phyloP scores from a whole-genome alignment of 257 asterid species.

The Gardenia jasminoides region DNA sequence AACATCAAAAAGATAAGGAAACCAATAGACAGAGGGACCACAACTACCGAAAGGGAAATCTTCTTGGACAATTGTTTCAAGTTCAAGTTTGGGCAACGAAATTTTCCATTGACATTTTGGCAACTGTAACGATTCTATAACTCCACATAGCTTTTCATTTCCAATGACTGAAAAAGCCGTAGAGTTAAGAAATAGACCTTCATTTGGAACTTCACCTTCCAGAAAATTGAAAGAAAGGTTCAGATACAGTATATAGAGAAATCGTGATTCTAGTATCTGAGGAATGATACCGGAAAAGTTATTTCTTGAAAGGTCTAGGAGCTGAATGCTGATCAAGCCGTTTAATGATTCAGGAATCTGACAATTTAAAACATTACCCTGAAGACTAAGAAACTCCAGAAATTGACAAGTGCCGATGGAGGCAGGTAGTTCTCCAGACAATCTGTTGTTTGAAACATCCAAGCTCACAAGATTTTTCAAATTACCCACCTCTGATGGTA shows the following conservation, averaged over 20 bases:
- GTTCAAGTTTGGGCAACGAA: neutral
- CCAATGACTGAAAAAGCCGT: neutral
- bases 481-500: neutral
- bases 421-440: neutral
- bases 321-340: neutral
- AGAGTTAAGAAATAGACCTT: neutral
- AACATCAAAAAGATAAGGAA: neutral
- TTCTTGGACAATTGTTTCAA: too few species aligned
- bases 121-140: neutral
- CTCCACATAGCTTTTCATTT: constrained; percentile 8
- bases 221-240: neutral
- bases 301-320: neutral
- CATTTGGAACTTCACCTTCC: constrained; percentile 9
- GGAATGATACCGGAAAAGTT: neutral
- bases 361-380: neutral
- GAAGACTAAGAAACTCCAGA: neutral
- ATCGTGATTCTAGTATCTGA: too few species aligned
- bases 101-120: neutral
- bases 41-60: neutral
- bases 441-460: neutral
- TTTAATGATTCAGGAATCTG: neutral
- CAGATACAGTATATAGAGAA: neutral
- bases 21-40: neutral
- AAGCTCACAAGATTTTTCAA: neutral
- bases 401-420: neutral